A percentile compares a stretch with the other conserved stretches of the same genome.
Evolutionary conservation across 2,329 filamentous ascomycete species (phyloP).

Genomic region (Trichophyton schoenleinii): DNA sequence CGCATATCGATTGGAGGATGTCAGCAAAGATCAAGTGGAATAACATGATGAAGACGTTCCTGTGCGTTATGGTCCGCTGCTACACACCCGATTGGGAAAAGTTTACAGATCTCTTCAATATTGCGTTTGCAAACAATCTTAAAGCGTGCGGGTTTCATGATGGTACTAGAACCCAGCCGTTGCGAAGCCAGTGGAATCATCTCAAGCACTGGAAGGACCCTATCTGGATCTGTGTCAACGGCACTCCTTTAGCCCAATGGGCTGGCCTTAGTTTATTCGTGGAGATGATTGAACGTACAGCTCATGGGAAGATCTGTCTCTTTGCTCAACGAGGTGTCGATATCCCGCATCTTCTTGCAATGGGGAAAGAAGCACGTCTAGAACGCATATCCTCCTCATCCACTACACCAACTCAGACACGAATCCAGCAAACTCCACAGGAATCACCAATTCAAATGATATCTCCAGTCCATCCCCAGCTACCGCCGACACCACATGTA

Average conservation of each 20-base stretch:
- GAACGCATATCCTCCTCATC: background rate
- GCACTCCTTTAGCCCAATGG: conserved; percentile 4
- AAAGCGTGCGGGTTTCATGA: conserved; percentile 13
- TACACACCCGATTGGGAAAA: conserved; percentile 5
- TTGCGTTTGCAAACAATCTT: conserved; percentile 16
- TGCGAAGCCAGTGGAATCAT: conserved; percentile 18
- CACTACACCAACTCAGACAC: background rate
- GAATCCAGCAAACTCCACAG: background rate
- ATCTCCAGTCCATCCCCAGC: background rate
- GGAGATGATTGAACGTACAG: background rate
- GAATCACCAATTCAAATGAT: background rate
- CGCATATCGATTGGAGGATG: background rate
- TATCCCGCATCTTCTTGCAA: background rate
- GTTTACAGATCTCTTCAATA: conserved; percentile 18
- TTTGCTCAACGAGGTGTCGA: background rate
- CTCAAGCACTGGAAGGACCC: conserved; percentile 13
- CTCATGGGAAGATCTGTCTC: background rate
- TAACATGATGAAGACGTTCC: background rate
- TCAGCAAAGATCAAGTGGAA: conserved; percentile 8
- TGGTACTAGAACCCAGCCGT: conserved; percentile 3
- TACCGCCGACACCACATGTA: background rate
- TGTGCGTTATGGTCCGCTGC: conserved; percentile 7
- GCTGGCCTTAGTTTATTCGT: background rate
- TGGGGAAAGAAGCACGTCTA: background rate
- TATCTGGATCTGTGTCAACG: conserved; percentile 18